phyloP scores from a whole-genome alignment of 2,329 filamentous ascomycete genomes.

The Gnomoniopsis smithogilvyi region DNA sequence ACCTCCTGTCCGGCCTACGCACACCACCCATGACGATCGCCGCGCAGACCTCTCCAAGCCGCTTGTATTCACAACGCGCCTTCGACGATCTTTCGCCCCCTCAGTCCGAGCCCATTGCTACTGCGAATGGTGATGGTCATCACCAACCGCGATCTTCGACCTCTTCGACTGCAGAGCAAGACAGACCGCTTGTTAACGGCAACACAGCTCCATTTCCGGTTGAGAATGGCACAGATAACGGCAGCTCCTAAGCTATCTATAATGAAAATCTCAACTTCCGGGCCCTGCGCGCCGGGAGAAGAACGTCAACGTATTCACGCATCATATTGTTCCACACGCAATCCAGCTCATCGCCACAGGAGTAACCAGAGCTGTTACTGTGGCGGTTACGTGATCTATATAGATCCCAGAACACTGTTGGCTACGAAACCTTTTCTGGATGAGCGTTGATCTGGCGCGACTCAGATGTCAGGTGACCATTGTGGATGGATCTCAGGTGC shows the following conservation, averaged over 20 bases:
- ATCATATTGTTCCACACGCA: background rate
- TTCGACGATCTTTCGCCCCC: slow-evolving; percentile 30
- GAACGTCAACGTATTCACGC: background rate
- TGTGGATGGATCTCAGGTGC: background rate
- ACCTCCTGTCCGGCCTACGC: slow-evolving; percentile 46
- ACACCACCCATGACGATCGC: slow-evolving; percentile 46
- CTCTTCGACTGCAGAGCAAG: slow-evolving; percentile 13
- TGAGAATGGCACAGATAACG: background rate
- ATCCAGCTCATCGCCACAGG: background rate
- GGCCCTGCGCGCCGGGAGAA: background rate
- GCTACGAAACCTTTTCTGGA: background rate
- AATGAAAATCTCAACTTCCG: background rate
- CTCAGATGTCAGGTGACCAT: background rate
- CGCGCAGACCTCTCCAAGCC: slow-evolving; percentile 41
- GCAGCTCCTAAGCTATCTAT: background rate
- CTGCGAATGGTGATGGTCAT: slow-evolving; percentile 20
- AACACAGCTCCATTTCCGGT: background rate
- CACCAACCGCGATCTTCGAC: slow-evolving; percentile 16
- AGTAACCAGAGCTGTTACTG: background rate
- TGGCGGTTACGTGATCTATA: background rate
- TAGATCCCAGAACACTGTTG: background rate
- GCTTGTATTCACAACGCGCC: slow-evolving; percentile 24
- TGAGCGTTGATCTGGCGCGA: background rate
- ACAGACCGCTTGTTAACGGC: slow-evolving; percentile 13
- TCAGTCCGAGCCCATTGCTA: slow-evolving; percentile 15